These are phyloP conservation scores for Solanum etuberosum DNA, from an alignment of 257 asterid species.

Conservation along the genomic window DNA sequence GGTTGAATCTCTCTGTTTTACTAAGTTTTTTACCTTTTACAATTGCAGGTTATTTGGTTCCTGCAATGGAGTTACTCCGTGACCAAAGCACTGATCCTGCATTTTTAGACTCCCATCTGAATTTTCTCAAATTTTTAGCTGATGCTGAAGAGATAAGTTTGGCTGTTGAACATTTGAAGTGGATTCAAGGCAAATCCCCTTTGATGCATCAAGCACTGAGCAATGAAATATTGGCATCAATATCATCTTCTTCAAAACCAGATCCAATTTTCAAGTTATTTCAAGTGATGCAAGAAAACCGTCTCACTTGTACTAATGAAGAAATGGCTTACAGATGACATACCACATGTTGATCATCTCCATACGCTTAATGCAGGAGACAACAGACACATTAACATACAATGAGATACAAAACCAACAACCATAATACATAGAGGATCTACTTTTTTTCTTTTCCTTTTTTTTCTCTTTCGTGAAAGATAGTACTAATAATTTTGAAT, in stretches of 20 bases:
- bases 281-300: conserved; percentile 2
- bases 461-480: background rate
- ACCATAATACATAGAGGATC: background rate
- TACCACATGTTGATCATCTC: background rate
- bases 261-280: conserved; percentile 17
- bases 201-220: conserved; percentile 25
- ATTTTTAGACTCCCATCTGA: conserved; percentile 34
- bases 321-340: background rate
- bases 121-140: conserved; percentile 37
- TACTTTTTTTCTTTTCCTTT: background rate
- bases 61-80: conserved; percentile 40
- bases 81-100: conserved; percentile 11
- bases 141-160: conserved; percentile 34
- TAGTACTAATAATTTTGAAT: background rate
- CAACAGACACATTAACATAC: background rate
- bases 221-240: conserved; percentile 25
- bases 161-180: conserved; percentile 41
- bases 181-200: conserved; percentile 41
- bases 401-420: background rate
- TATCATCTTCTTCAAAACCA: conserved; percentile 28
- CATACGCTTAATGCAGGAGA: background rate
- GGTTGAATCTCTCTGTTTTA: background rate
- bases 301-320: background rate
- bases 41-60: conserved; percentile 38
- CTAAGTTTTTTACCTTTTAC: background rate